Evolutionary conservation across 805 yeast genomes (phyloP).

Genomic region (Helenozyma rhizophorensis): DNA sequence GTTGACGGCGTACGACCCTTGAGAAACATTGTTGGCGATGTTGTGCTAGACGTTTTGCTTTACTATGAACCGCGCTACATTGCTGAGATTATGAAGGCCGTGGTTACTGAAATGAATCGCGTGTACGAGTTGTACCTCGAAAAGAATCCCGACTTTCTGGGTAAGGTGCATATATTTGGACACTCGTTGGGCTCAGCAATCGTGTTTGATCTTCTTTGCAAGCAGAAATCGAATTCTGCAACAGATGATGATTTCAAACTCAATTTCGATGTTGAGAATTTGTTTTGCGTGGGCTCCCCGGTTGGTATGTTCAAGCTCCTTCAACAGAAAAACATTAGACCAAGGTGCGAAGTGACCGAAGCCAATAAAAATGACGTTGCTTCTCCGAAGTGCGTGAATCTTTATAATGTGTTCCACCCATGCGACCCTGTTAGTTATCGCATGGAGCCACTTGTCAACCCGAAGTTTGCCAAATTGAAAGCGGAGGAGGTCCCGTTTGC

Average conservation of each 20-base stretch:
- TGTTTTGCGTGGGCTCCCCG: slow-evolving; percentile 86
- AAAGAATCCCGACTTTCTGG: slow-evolving; percentile 69
- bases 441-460: slow-evolving; percentile 74
- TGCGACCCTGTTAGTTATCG: slow-evolving; percentile 91
- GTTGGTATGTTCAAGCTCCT: slow-evolving; percentile 80
- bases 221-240: slow-evolving; percentile 30
- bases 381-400: slow-evolving; percentile 57
- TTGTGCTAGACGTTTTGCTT: slow-evolving; percentile 75
- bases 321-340: slow-evolving; percentile 54
- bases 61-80: slow-evolving; percentile 68
- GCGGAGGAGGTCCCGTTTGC: slow-evolving; percentile 61
- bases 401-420: slow-evolving; percentile 83
- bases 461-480: slow-evolving; percentile 42
- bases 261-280: slow-evolving; percentile 67
- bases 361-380: too few species aligned
- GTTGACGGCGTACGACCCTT: slow-evolving; percentile 74
- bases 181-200: slow-evolving; percentile 92
- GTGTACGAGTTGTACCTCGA: slow-evolving; percentile 55
- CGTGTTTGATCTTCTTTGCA: slow-evolving; percentile 65
- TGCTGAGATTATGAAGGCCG: slow-evolving; percentile 56
- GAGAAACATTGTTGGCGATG: slow-evolving; percentile 79
- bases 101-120: slow-evolving; percentile 58
- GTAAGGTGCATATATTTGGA: slow-evolving; percentile 78
- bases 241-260: slow-evolving; percentile 32
- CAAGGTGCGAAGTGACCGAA: slow-evolving; percentile 28